Base-by-base conservation (phyloP, 2,329 filamentous ascomycete genomes). In the Chaetothyriales sp. region DNA sequence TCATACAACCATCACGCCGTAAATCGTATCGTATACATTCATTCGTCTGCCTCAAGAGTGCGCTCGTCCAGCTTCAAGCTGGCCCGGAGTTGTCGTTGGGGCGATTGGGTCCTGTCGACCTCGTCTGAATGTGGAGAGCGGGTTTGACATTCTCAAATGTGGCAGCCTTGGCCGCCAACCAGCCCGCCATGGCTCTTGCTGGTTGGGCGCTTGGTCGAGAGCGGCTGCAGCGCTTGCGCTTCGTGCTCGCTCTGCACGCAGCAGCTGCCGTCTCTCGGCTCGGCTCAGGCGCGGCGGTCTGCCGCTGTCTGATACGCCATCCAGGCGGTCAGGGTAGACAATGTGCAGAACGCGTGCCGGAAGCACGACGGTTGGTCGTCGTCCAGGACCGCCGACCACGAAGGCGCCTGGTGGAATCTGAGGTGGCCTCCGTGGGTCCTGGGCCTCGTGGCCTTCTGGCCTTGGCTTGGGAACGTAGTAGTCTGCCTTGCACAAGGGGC, bases 401-500 rank as follows among this genome's bases (percentile, higher is more conserved):
- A 62, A 33, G 60, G 64, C 56, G 20, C 50, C 48, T 46, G 56
- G 54, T 50, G 54, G 37, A 13, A 29, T 37, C 44, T 20, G 44
- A 51, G 56, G 51, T 37, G 51, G 29, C 51, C 50, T 44, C 22
- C 47, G 18, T 43, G 55, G 37, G 50, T 49, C 22, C 25, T 55
- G 49, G 20, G 51, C 44, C 46, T 53, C 44, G 43, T 62, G 48
- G 49, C 70, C 74, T 55, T 82, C 79, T 2, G 85, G 75, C 15
- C 88, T 85, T 48, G 89, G 87, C 70, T 97, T 97, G 0, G 92
- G 90, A 2, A 88, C 83, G 67, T 94, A 97, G 68, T 97, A 98
- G 65, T 98, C 92, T 43, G 90, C 87, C 71, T 98, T 98, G 75
- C 92, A 98, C 5, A 98, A 81, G 5, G 92, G 92, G 66, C 92